Conservation (phyloP, 2,329 filamentous ascomycete species). For the Leptographium procerum region DNA sequence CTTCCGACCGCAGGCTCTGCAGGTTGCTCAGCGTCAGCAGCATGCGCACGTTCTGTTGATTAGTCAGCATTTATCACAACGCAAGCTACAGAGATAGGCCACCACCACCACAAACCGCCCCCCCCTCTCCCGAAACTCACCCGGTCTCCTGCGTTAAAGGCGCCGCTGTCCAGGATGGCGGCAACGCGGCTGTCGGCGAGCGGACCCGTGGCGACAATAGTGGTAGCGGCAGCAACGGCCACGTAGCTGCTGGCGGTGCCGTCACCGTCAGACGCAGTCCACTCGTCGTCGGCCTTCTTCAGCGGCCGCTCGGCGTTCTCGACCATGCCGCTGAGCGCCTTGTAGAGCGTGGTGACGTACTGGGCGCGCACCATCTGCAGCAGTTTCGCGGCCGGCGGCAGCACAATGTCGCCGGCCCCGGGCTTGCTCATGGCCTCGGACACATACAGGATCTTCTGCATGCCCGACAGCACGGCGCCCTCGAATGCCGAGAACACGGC, state of each 20-base stretch:
- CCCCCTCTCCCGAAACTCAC: too few species aligned
- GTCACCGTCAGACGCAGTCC: slow-evolving; percentile 32
- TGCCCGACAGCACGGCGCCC: slow-evolving; percentile 64
- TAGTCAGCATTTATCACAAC: not conserved
- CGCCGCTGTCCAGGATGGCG: slow-evolving; percentile 29
- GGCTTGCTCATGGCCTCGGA: slow-evolving; percentile 71
- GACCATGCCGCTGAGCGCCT: slow-evolving; percentile 87
- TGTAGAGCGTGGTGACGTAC: slow-evolving; percentile 90
- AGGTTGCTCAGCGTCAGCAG: slow-evolving; percentile 90
- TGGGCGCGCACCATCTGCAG: slow-evolving; percentile 83
- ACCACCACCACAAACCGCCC: not conserved
- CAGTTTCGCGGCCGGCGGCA: slow-evolving; percentile 75
- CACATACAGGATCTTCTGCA: slow-evolving; percentile 94
- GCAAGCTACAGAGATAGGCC: not conserved
- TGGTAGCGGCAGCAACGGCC: slow-evolving; percentile 1
- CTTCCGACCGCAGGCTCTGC: slow-evolving; percentile 65
- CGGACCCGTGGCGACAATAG: slow-evolving; percentile 5
- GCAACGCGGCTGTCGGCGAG: slow-evolving; percentile 16
- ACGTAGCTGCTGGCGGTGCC: slow-evolving; percentile 25
- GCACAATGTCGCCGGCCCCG: slow-evolving; percentile 64
- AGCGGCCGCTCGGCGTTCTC: slow-evolving; percentile 80
- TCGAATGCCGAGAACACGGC: slow-evolving; percentile 78
- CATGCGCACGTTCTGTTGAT: slow-evolving; percentile 69
- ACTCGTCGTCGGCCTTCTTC: slow-evolving; percentile 52
- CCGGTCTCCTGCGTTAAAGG: slow-evolving; percentile 43